Base-by-base conservation (phyloP, 352 stramenopile genomes). In the Pythium sp. region DNA sequence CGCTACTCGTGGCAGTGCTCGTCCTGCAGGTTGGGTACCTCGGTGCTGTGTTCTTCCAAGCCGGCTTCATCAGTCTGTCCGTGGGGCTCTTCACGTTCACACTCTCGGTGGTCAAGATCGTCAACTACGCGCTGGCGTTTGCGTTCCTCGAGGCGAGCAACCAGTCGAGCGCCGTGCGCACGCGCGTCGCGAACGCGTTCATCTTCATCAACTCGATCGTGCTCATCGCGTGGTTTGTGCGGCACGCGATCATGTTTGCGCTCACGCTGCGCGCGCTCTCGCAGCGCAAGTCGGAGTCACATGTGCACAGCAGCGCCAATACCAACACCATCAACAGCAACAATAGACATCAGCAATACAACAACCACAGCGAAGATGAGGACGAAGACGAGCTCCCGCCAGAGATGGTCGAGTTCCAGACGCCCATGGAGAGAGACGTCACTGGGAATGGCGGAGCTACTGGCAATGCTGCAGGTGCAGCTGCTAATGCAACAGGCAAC, bases 181-280 rank as follows among this genome's bases (percentile, higher is more conserved):
- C 70, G 26, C 67, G 51, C 6, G 65, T 84, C 24, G 83, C 81
- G 1, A 74, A 87, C 34, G 77, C 72, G n/a, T 90, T 86, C 70
- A 88, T 92, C 41, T 72, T 74, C n/a, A 72, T 92, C 68, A 92
- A 92, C 72, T 68, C 78, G 32, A 75, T 89, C 58, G 69, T 90
- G 32, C 79, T 90, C 57, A 58, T 86, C 26, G 62, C 75, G 11
- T 90, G 78, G 80, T 90, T 90, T 30, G 67, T 86, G 22, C 82
- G 82, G n/a, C 78, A 87, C 38, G 69, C 84, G 0, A 75, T 87
- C 57, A 76, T 90, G 26, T 86, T 90, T 34, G 38, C 46, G 38
- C 38, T 67, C 28, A 51, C 59, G 9, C 38, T 71, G 38, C 60
- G 49, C 1, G 49, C 38, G 5, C 58, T 70, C 24, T 22, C 65